Conservation (phyloP, 2,329 filamentous ascomycete genomes). For the Teratosphaeria zuluensis region DNA sequence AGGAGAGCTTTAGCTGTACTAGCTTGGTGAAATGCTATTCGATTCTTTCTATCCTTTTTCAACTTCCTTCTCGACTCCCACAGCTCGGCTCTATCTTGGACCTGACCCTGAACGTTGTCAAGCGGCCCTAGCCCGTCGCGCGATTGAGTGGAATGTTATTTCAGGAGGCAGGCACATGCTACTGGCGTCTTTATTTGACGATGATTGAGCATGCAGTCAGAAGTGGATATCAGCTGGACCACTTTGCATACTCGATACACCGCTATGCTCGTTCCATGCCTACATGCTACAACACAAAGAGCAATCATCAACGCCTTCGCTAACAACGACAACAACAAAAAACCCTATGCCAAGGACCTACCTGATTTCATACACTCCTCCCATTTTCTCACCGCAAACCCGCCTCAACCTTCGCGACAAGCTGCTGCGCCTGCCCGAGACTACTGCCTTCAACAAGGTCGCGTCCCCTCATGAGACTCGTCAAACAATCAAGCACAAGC, state of each 20-base stretch:
- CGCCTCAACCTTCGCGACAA: neutral
- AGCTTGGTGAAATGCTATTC: neutral
- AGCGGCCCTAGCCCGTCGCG: too few species aligned
- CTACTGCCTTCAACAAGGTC: conserved; percentile 11
- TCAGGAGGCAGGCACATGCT: too few species aligned
- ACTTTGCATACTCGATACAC: neutral
- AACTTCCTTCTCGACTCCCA: too few species aligned
- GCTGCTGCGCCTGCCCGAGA: neutral
- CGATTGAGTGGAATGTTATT: too few species aligned
- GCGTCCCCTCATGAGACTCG: conserved; percentile 14
- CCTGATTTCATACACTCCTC: neutral
- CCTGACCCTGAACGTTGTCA: too few species aligned
- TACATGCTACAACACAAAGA: neutral
- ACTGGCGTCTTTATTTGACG: too few species aligned
- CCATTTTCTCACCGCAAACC: neutral
- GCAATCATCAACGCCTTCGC: neutral
- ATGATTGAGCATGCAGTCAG: too few species aligned
- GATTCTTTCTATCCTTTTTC: neutral
- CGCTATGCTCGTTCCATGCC: neutral
- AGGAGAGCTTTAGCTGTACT: neutral
- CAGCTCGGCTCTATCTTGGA: too few species aligned
- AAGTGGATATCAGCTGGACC: too few species aligned
- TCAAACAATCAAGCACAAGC: conserved; percentile 25
- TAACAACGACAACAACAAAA: neutral
- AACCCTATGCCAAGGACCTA: neutral